Conservation (phyloP, 1,284 basidiomycete genomes). For the Ganoderma sinense region DNA sequence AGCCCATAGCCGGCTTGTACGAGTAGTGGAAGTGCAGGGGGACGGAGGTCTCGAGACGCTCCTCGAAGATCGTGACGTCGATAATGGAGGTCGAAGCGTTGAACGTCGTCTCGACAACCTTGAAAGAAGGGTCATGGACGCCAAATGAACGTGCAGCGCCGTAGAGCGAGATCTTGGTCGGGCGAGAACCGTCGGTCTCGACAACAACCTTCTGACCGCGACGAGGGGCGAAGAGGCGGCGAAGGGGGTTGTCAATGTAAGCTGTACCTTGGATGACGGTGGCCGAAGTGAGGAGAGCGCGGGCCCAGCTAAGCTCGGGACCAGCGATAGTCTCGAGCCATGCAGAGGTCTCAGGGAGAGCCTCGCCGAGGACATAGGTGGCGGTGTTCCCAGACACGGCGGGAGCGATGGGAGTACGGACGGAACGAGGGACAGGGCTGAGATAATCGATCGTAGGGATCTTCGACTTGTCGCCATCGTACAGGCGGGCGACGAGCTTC, state of each 20-base stretch:
- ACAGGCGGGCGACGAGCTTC: conserved; percentile 84
- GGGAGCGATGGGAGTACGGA: conserved; percentile 54
- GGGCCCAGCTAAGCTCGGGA: conserved; percentile 83
- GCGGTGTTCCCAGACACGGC: conserved; percentile 54
- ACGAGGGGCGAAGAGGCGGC: conserved; percentile 88
- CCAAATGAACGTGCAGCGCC: conserved; percentile 88
- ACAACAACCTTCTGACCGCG: conserved; percentile 80
- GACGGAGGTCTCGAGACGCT: conserved; percentile 79
- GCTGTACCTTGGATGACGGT: conserved; percentile 87
- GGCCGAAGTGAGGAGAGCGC: conserved; percentile 83
- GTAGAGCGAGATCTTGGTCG: conserved; percentile 68
- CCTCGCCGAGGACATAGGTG: conserved; percentile 63
- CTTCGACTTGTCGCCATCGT: conserved; percentile 79
- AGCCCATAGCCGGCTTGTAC: conserved; percentile 91
- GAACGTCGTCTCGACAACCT: conserved; percentile 83
- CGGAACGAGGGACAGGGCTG: conserved; percentile 55
- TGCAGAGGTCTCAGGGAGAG: conserved; percentile 64
- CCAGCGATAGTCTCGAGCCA: conserved; percentile 94
- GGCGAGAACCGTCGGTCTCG: conserved; percentile 51
- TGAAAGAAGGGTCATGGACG: conserved; percentile 77
- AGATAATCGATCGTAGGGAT: conserved; percentile 92
- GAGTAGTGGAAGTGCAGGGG: conserved; percentile 86
- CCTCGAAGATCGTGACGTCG: conserved; percentile 85
- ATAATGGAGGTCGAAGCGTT: conserved; percentile 65
- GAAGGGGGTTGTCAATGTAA: conserved; percentile 91